phyloP scores from a whole-genome alignment of 768 basidiomycete species.

The Panellus pusillus region DNA sequence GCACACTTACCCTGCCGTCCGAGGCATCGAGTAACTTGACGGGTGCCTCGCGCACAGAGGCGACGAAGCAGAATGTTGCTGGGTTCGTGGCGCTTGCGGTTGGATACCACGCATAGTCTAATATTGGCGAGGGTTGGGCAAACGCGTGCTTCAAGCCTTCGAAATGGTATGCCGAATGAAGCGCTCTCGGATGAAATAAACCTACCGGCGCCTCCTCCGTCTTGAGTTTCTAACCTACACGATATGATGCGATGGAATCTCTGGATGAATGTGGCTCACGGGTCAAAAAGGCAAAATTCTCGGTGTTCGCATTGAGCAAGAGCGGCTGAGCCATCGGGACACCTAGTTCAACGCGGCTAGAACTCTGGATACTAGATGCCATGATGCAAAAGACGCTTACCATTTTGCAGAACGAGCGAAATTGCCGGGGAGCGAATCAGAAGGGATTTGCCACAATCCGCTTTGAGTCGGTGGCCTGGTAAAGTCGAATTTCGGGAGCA shows the following conservation, averaged over 20 bases:
- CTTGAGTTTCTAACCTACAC: not conserved
- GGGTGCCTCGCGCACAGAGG: slow-evolving; percentile 82
- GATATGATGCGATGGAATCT: not conserved
- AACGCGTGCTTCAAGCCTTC: slow-evolving; percentile 22
- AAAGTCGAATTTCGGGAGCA: slow-evolving; percentile 31
- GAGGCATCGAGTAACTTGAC: slow-evolving; percentile 81
- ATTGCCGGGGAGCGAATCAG: slow-evolving; percentile 35
- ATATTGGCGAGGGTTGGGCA: slow-evolving; percentile 65
- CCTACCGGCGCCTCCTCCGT: not conserved
- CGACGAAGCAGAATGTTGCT: slow-evolving; percentile 77
- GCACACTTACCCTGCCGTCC: slow-evolving; percentile 63
- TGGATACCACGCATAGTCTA: slow-evolving; percentile 87
- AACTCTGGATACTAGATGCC: not conserved
- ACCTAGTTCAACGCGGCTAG: slow-evolving; percentile 45
- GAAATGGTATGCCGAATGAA: not conserved
- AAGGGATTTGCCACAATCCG: slow-evolving; percentile 15
- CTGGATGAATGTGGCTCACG: slow-evolving; percentile 37
- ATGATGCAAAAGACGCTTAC: slow-evolving; percentile 30
- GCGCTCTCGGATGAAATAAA: not conserved
- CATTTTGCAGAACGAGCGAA: slow-evolving; percentile 60
- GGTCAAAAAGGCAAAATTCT: slow-evolving; percentile 52
- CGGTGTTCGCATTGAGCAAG: slow-evolving; percentile 74
- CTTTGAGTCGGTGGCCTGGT: slow-evolving; percentile 15
- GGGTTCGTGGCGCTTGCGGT: slow-evolving; percentile 58
- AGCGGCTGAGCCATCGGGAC: slow-evolving; percentile 67